These are phyloP conservation scores for Wickerhamiella bombiphila DNA, from an alignment of 805 yeast genomes.

Conservation along the genomic window DNA sequence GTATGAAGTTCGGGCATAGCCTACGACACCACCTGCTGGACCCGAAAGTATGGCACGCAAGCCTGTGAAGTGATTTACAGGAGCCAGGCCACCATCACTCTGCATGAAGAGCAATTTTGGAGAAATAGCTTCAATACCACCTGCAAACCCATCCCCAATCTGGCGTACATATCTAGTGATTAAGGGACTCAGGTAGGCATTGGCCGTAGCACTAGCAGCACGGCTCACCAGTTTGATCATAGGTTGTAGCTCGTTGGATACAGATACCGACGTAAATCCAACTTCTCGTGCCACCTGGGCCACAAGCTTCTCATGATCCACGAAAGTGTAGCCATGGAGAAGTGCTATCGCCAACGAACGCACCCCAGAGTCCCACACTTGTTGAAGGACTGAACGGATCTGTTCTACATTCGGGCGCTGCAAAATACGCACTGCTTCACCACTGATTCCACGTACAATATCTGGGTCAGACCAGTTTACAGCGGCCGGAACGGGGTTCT, in stretches of 20 bases:
- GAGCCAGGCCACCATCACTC: slow-evolving; percentile 89
- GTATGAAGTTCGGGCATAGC: slow-evolving; percentile 73
- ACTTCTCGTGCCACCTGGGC: slow-evolving; percentile 45
- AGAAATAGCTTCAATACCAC: slow-evolving; percentile 31
- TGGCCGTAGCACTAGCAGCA: slow-evolving; percentile 65
- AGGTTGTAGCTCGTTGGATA: slow-evolving; percentile 57
- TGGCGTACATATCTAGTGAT: slow-evolving; percentile 48
- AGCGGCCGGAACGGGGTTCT: slow-evolving; percentile 38
- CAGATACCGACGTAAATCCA: slow-evolving; percentile 56
- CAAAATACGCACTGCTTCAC: slow-evolving; percentile 49
- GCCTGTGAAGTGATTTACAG: slow-evolving; percentile 73
- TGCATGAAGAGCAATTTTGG: slow-evolving; percentile 56
- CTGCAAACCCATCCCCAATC: slow-evolving; percentile 46
- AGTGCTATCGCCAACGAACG: slow-evolving; percentile 58
- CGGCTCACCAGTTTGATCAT: slow-evolving; percentile 66
- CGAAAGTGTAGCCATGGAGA: slow-evolving; percentile 59
- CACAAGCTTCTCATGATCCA: slow-evolving; percentile 48
- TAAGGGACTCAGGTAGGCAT: slow-evolving; percentile 72
- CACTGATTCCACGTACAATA: slow-evolving; percentile 44
- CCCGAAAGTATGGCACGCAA: slow-evolving; percentile 81
- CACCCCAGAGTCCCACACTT: slow-evolving; percentile 42
- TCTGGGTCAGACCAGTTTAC: slow-evolving; percentile 20
- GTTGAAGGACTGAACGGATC: slow-evolving; percentile 29
- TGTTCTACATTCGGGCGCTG: slow-evolving; percentile 34
- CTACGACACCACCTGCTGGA: slow-evolving; percentile 97